Conservation (phyloP, 768 basidiomycete genomes). For the Rhizopogon vulgaris region DNA sequence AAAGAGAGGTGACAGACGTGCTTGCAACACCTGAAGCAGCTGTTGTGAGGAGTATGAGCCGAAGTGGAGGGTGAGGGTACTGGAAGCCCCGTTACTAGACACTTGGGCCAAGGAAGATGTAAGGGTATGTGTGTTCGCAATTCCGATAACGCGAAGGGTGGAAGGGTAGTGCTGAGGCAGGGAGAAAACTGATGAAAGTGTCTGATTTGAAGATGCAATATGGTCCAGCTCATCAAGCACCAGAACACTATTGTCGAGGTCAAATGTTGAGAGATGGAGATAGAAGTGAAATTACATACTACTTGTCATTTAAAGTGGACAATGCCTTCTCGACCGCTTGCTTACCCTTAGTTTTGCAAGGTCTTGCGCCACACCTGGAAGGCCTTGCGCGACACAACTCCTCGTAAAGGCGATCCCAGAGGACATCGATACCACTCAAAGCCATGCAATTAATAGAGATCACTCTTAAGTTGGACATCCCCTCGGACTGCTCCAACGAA, state of each 20-base stretch:
- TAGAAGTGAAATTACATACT: conserved; percentile 27
- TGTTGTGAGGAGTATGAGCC: conserved; percentile 71
- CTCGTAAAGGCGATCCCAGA: conserved; percentile 67
- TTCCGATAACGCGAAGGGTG: conserved; percentile 67
- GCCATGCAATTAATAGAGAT: conserved; percentile 79
- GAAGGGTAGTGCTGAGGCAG: conserved; percentile 50
- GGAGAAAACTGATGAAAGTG: conserved; percentile 59
- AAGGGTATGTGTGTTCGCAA: conserved; percentile 86
- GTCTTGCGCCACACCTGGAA: conserved; percentile 28
- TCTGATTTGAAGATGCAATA: conserved; percentile 54
- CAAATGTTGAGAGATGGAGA: conserved; percentile 8
- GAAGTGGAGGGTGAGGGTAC: conserved; percentile 69
- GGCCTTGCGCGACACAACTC: conserved; percentile 37
- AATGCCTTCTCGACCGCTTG: conserved; percentile 44
- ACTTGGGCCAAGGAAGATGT: conserved; percentile 43
- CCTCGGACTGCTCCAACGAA: conserved; percentile 28
- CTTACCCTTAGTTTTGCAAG: conserved; percentile 40
- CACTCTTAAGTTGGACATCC: conserved; percentile 36
- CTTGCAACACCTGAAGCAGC: conserved; percentile 60
- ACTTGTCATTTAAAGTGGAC: conserved; percentile 41
- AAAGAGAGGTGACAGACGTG: conserved; percentile 53
- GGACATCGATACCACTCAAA: conserved; percentile 53
- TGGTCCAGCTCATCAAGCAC: conserved; percentile 88
- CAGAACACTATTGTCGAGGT: conserved; percentile 46
- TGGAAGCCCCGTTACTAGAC: conserved; percentile 28